A percentile compares a stretch with the other conserved stretches of the same genome.
Evolutionary conservation across 2,329 filamentous ascomycete species (phyloP).

Genomic region (Fusarium armeniacum): DNA sequence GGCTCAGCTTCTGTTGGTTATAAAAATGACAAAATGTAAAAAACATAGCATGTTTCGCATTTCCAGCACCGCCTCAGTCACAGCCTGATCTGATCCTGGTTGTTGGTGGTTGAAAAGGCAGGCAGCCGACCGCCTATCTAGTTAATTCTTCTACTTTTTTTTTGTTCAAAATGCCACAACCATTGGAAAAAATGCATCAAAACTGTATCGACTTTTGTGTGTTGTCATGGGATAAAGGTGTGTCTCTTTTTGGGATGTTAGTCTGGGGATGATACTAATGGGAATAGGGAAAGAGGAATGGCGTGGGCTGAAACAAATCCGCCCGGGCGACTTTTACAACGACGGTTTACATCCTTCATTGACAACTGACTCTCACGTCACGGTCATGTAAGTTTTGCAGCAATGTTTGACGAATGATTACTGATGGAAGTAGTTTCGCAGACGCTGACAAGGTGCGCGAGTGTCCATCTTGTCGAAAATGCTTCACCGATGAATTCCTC

Average conservation of each 20-base stretch:
- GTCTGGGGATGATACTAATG: background rate
- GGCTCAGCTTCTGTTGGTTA: background rate
- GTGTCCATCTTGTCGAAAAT: conserved; percentile 47
- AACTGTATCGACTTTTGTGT: conserved; percentile 18
- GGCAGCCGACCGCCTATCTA: too few relatives aligned
- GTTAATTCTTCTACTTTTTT: conserved; percentile 3
- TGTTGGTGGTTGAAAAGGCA: background rate
- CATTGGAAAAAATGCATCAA: conserved; percentile 1
- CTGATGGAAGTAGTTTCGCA: conserved; percentile 45
- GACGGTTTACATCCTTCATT: background rate
- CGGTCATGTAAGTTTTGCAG: conserved; percentile 8
- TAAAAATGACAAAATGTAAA: background rate
- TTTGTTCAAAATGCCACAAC: background rate
- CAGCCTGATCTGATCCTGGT: background rate
- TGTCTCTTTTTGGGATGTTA: background rate
- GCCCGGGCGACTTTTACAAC: conserved; percentile 1
- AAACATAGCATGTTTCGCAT: background rate
- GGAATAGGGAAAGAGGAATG: background rate
- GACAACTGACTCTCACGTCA: conserved; percentile 22
- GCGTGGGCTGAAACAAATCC: background rate
- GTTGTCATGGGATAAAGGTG: conserved; percentile 26
- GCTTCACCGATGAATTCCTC: conserved; percentile 40
- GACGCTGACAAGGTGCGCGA: conserved; percentile 51
- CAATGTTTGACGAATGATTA: fast-evolving
- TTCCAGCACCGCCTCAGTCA: background rate